Evolutionary conservation across 129 eudicot species (phyloP).

Genomic region (Ambrosia trifida): DNA sequence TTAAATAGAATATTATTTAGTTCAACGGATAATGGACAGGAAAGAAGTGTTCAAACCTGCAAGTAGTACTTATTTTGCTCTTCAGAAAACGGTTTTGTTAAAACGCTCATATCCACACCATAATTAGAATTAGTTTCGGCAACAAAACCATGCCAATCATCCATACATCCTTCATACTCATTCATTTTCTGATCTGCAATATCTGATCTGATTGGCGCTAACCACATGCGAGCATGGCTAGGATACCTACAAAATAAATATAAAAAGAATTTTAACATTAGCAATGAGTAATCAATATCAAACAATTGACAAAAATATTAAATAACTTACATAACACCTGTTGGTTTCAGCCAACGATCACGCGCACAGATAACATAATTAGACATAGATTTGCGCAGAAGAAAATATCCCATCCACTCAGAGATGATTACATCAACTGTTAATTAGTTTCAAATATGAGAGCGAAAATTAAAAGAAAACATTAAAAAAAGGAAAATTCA

Average conservation of each 20-base stretch:
- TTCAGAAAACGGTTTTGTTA: slow-evolving; percentile 65
- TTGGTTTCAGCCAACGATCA: slow-evolving; percentile 93
- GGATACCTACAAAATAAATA: slow-evolving; percentile 71
- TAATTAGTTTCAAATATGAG: neutral
- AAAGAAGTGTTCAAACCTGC: slow-evolving; percentile 52
- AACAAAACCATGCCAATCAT: slow-evolving; percentile 74
- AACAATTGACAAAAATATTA: neutral
- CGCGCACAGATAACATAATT: slow-evolving; percentile 96
- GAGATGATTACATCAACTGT: slow-evolving; percentile 98
- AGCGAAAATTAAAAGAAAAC: neutral
- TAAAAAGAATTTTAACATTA: neutral
- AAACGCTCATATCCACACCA: slow-evolving; percentile 87
- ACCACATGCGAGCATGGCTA: slow-evolving; percentile 98
- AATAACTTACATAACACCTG: slow-evolving; percentile 82
- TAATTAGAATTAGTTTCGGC: slow-evolving; percentile 64
- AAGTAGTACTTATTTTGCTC: slow-evolving; percentile 83
- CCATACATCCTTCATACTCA: slow-evolving; percentile 78
- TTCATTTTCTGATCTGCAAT: slow-evolving; percentile 66
- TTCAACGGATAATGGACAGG: neutral
- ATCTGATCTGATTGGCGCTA: slow-evolving; percentile 87
- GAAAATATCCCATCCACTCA: slow-evolving; percentile 99
- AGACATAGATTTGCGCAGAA: slow-evolving; percentile 97
- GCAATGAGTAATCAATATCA: neutral
- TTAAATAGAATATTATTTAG: neutral
- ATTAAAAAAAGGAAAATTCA: neutral